Base-by-base conservation (phyloP, 805 yeast species). In the Nadsonia fulvescens region DNA sequence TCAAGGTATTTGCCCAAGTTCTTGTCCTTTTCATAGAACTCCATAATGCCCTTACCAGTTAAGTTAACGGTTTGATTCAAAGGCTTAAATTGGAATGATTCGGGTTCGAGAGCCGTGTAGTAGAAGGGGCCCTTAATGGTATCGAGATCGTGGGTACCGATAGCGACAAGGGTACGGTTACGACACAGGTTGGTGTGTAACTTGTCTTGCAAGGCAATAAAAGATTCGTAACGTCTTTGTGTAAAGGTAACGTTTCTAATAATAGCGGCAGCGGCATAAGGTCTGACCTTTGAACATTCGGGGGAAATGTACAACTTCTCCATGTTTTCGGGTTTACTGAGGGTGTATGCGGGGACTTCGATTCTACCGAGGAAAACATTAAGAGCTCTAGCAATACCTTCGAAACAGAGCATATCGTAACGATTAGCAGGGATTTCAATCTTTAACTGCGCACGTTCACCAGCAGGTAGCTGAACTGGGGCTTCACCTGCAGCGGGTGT, bases 361-460 rank as follows among this genome's bases (percentile, higher is more conserved):
- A 29, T 34, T 33, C 66, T 68, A 18, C 91, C 93, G 42, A 86
- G 61, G 47, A 78, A 89, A 49, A 83, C 91, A 44, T 82, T 82
- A 47, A 89, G 60, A 1, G 96, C 86, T 47, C 81, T 91, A 1
- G 95, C 82, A 52, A 89, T 82, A 47, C 99, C 99, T 56, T 89
- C 99, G 41, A 82, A 76, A 61, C 98, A 91, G 38, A 89, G 69
- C 83, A 89, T 70, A 51, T 89, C 99, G 47, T 89, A 91, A 18
- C 99, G 76, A 58, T 89, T 89, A 35, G 99, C 99, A 32, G 94
- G 95, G 37, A 91, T 72, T 53, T 89, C 99, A 44, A 89, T 81
- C 57, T 89, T 89, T 43, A 79, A 64, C 54, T 86, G 91, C n/a
- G 99, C 95, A 51, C 93, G 73, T 53, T 79, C 93, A 46, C 86